Evolutionary conservation across 257 asterid species (phyloP).

Genomic region (Vinca minor): DNA sequence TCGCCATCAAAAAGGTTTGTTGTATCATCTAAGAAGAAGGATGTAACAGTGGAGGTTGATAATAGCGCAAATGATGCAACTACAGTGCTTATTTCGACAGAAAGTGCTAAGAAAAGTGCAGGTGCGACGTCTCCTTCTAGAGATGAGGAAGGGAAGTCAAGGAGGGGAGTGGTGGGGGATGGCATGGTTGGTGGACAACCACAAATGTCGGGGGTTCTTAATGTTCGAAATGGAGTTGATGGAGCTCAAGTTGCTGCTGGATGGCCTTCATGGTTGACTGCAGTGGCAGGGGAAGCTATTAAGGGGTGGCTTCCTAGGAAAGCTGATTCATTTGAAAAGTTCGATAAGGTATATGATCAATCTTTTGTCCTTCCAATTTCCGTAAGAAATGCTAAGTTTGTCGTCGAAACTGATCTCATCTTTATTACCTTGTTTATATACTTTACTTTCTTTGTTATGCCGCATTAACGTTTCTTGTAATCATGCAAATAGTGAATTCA

Average conservation of each 20-base stretch:
- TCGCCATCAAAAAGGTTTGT: slow-evolving; percentile 42
- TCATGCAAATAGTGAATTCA: neutral
- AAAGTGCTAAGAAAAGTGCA: slow-evolving; percentile 46
- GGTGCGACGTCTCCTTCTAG: slow-evolving; percentile 56
- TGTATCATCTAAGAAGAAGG: slow-evolving; percentile 46
- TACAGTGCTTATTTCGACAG: slow-evolving; percentile 46
- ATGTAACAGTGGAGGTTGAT: slow-evolving; percentile 44
- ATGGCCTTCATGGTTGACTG: slow-evolving; percentile 84
- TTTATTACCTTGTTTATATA: neutral
- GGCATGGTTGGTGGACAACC: slow-evolving; percentile 34
- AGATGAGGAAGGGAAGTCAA: slow-evolving; percentile 41
- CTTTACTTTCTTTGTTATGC: neutral
- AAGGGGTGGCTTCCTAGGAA: slow-evolving; percentile 90
- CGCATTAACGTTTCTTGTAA: neutral
- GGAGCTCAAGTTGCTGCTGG: slow-evolving; percentile 79
- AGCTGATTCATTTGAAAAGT: slow-evolving; percentile 82
- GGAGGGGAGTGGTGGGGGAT: slow-evolving; percentile 18
- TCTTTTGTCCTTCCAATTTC: neutral
- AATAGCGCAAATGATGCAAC: slow-evolving; percentile 55
- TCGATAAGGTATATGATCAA: slow-evolving; percentile 58
- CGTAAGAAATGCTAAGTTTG: neutral
- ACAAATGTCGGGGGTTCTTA: slow-evolving; percentile 49
- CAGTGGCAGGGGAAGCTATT: slow-evolving; percentile 88
- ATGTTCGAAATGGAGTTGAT: slow-evolving; percentile 57
- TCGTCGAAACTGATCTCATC: neutral